Evolutionary conservation across 2,329 filamentous ascomycete genomes (phyloP).

Genomic region (Monilinia fructigena): DNA sequence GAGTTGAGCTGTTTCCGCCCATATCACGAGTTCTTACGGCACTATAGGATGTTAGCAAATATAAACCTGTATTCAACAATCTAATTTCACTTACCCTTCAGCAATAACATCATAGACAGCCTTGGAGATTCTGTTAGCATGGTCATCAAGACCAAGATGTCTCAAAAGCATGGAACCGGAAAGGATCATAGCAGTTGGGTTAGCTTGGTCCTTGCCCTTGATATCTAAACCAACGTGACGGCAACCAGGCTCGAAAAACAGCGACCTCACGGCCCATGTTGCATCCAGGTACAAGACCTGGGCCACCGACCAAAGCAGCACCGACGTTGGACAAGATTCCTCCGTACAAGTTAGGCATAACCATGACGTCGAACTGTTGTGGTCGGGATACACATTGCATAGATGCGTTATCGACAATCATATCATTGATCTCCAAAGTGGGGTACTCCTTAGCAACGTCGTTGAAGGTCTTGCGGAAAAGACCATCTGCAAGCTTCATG

Average conservation of each 20-base stretch:
- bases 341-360: slow-evolving; percentile 99
- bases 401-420: slow-evolving; percentile 99
- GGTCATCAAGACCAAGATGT: slow-evolving; percentile 94
- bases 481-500: slow-evolving; percentile 98
- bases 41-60: slow-evolving; percentile 49
- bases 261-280: slow-evolving; percentile 99
- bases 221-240: slow-evolving; percentile 99
- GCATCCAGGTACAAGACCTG: slow-evolving; percentile 95
- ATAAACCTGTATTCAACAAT: not conserved
- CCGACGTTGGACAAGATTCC: slow-evolving; percentile 99
- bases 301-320: slow-evolving; percentile 92
- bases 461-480: slow-evolving; percentile 98
- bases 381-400: slow-evolving; percentile 98
- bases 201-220: slow-evolving; percentile 99
- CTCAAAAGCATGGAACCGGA: slow-evolving; percentile 96
- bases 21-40: slow-evolving; percentile 90
- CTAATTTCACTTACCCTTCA: slow-evolving; percentile 69
- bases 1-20: slow-evolving; percentile 85
- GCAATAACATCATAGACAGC: slow-evolving; percentile 75
- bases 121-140: slow-evolving; percentile 97
- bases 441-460: slow-evolving; percentile 91
- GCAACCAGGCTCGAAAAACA: slow-evolving; percentile 98
- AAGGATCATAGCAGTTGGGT: slow-evolving; percentile 93
- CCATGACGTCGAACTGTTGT: slow-evolving; percentile 99
- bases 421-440: slow-evolving; percentile 93